Evolutionary conservation across 2,329 filamentous ascomycete genomes (phyloP).

Genomic region (Bertia moriformis): DNA sequence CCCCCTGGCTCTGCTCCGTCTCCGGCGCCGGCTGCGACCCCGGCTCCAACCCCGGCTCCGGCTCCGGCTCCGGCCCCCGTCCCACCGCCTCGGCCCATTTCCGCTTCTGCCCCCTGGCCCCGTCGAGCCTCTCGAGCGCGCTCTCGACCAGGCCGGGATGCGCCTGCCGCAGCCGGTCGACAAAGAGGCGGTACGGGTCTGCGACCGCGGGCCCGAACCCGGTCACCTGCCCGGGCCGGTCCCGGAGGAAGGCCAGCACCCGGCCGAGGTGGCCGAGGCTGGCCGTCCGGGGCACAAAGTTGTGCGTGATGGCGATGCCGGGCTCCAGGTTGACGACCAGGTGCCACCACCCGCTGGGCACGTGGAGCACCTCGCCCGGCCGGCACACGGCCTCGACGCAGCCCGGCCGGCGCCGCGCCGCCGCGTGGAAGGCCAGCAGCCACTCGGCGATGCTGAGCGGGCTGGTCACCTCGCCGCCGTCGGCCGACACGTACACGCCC

Average conservation of each 20-base stretch:
- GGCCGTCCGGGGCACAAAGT: constrained; percentile 64
- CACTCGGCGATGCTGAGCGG: constrained; percentile 95
- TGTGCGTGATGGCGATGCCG: constrained; percentile 83
- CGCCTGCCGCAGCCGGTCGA: constrained; percentile 44
- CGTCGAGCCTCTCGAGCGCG: constrained; percentile 50
- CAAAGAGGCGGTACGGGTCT: constrained; percentile 64
- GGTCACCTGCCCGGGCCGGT: constrained; percentile 74
- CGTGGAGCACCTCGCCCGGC: constrained; percentile 76
- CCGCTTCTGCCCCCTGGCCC: constrained; percentile 51
- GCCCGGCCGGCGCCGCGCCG: constrained; percentile 60
- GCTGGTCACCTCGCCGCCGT: constrained; percentile 84
- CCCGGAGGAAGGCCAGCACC: constrained; percentile 65
- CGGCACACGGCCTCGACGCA: constrained; percentile 76
- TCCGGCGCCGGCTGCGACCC: constrained; percentile 14
- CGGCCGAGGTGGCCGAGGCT: constrained; percentile 45
- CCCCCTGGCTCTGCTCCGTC: constrained; percentile 17
- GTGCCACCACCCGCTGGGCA: constrained; percentile 94
- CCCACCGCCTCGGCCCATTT: constrained; percentile 75
- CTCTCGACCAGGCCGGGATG: constrained; percentile 55
- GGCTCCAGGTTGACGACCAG: constrained; percentile 78
- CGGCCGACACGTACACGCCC: constrained; percentile 76
- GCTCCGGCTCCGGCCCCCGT: constrained; percentile 22
- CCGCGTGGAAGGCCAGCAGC: constrained; percentile 75
- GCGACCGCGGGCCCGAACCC: constrained; percentile 63
- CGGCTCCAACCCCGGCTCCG: no score